phyloP scores from a whole-genome alignment of 257 asterid species.

The Marsdenia floribunda region DNA sequence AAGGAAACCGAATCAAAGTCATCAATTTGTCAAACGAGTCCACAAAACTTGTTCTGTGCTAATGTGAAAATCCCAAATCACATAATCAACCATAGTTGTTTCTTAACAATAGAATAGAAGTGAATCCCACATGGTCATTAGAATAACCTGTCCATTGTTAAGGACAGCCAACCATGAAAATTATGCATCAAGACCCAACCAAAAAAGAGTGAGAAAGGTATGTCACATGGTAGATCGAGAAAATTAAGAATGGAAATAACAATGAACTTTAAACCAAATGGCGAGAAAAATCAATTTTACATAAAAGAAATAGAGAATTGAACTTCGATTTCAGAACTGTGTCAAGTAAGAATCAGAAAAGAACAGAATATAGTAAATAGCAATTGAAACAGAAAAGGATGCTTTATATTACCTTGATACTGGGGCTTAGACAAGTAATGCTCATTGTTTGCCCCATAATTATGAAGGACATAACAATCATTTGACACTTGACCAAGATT shows the following conservation, averaged over 20 bases:
- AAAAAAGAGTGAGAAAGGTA: background rate
- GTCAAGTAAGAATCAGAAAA: background rate
- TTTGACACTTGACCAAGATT: constrained; percentile 23
- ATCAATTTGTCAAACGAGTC: background rate
- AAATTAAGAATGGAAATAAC: background rate
- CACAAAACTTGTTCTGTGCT: no score
- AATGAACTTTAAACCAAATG: background rate
- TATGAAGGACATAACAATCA: constrained; percentile 38
- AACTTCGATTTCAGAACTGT: background rate
- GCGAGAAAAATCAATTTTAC: background rate
- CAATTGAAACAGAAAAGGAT: background rate
- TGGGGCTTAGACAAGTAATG: constrained; percentile 58
- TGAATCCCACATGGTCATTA: background rate
- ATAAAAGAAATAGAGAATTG: background rate
- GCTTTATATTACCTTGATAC: constrained; percentile 46
- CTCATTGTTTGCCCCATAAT: constrained; percentile 50
- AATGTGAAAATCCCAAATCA: background rate
- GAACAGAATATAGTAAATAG: background rate
- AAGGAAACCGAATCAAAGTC: background rate
- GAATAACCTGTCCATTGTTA: background rate
- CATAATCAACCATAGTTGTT: background rate
- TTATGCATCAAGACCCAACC: background rate
- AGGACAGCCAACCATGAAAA: background rate
- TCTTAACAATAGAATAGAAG: background rate
- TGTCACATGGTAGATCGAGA: background rate